phyloP scores from a whole-genome alignment of 2,329 filamentous ascomycete genomes.

The Penicillium sp. region DNA sequence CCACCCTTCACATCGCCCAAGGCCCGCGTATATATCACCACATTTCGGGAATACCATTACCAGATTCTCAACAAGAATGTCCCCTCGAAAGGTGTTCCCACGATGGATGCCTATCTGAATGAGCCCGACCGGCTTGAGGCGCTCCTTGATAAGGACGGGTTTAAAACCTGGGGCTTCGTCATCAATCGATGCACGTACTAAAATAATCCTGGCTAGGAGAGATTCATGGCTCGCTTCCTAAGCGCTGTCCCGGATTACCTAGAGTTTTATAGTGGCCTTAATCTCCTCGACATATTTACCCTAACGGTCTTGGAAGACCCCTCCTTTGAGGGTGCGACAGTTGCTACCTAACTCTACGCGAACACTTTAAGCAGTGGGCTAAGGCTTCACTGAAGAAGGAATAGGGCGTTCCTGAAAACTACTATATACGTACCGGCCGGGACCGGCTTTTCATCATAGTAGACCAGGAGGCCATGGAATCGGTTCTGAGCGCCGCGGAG shows the following conservation, averaged over 20 bases:
- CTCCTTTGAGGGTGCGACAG: slow-evolving; percentile 17
- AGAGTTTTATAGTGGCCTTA: background rate
- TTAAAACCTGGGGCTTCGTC: slow-evolving; percentile 8
- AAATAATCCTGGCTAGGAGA: background rate
- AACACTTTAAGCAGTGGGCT: slow-evolving; percentile 15
- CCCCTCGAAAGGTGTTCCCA: background rate
- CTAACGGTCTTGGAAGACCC: slow-evolving; percentile 20
- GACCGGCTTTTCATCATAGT: slow-evolving; percentile 23
- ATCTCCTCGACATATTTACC: slow-evolving; percentile 1
- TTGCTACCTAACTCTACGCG: slow-evolving; percentile 8
- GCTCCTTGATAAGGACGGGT: slow-evolving; percentile 35
- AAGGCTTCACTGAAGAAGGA: slow-evolving; percentile 8
- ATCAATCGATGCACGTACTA: slow-evolving; percentile 9
- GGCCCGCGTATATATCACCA: background rate
- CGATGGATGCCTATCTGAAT: background rate
- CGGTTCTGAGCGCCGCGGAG: slow-evolving; percentile 6
- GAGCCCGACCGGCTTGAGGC: slow-evolving; percentile 34
- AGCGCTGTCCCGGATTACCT: background rate
- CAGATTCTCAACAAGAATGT: background rate
- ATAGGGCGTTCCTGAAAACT: slow-evolving; percentile 2
- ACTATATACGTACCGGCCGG: slow-evolving; percentile 2
- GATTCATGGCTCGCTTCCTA: background rate
- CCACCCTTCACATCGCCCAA: background rate
- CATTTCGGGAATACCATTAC: background rate
- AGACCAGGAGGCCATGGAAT: slow-evolving; percentile 19